phyloP scores from a whole-genome alignment of 768 basidiomycete genomes.

The Amanita brunnescens region DNA sequence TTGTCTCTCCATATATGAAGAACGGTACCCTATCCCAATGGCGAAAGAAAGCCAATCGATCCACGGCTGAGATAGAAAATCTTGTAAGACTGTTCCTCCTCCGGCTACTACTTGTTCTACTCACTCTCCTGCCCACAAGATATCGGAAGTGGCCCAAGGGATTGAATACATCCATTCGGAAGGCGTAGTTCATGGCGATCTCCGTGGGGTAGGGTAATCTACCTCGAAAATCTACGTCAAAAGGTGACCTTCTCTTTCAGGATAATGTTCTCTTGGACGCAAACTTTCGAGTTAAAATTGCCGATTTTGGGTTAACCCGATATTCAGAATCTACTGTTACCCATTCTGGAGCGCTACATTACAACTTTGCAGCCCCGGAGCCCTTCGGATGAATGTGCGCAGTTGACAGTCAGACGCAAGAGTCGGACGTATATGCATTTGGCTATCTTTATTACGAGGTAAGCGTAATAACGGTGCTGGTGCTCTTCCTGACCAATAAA shows the following conservation, averaged over 20 bases:
- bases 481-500: not conserved
- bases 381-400: not conserved
- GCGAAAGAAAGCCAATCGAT: no score
- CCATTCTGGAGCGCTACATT: not conserved
- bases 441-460: constrained; percentile 2
- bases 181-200: no score
- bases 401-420: not conserved
- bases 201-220: no score
- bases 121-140: no score
- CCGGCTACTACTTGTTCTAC: no score
- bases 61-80: no score
- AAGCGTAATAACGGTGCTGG: not conserved
- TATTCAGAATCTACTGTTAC: not conserved
- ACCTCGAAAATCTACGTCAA: no score
- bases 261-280: not conserved
- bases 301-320: not conserved
- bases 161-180: no score
- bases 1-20: not conserved
- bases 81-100: no score
- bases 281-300: not conserved
- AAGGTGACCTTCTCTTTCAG: not conserved
- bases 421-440: not conserved
- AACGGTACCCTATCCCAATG: not conserved
- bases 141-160: no score
- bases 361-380: not conserved